Percentiles rank a stretch among this genome's conserved stretches.
Evolutionary conservation across 306 rosid genomes (phyloP).

Genomic region (Cucumis hystrix): DNA sequence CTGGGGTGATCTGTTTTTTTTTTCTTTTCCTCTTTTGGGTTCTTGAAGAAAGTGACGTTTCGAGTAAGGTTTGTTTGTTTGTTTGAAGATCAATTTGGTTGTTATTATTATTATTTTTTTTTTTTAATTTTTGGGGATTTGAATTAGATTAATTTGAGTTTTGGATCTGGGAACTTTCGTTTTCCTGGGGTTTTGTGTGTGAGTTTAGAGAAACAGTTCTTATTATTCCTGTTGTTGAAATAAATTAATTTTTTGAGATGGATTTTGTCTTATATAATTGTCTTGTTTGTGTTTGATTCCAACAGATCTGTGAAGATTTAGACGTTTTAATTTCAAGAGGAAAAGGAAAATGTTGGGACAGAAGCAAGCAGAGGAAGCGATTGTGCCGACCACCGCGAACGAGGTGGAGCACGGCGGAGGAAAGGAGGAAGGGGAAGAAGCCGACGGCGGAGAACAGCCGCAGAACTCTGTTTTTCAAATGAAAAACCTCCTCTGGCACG

Average conservation of each 20-base stretch:
- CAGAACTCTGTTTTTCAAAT: conserved; percentile 35
- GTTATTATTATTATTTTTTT: not conserved
- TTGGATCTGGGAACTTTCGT: conserved; percentile 35
- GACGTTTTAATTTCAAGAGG: conserved; percentile 13
- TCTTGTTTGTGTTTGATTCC: conserved; percentile 16
- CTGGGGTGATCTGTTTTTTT: not conserved
- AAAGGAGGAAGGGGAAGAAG: conserved; percentile 27
- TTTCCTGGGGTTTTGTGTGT: conserved; percentile 40
- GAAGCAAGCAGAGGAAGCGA: conserved; percentile 87
- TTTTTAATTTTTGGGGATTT: not conserved
- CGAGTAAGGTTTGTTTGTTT: not conserved
- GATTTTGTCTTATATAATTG: conserved; percentile 38
- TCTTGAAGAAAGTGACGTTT: conserved; percentile 1
- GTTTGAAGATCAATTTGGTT: not conserved
- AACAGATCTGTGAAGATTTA: conserved; percentile 42
- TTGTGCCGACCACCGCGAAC: conserved; percentile 40
- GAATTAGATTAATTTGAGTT: not conserved
- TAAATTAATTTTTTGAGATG: not conserved
- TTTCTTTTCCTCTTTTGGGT: not conserved
- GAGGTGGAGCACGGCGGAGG: conserved; percentile 43
- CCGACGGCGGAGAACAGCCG: not conserved
- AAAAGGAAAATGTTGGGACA: conserved; percentile 51
- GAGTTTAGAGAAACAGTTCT: not conserved
- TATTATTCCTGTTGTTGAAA: not conserved
- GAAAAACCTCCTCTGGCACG: conserved; percentile 81